Conservation (phyloP, 2,329 filamentous ascomycete species). For the Setomelanomma holmii region DNA sequence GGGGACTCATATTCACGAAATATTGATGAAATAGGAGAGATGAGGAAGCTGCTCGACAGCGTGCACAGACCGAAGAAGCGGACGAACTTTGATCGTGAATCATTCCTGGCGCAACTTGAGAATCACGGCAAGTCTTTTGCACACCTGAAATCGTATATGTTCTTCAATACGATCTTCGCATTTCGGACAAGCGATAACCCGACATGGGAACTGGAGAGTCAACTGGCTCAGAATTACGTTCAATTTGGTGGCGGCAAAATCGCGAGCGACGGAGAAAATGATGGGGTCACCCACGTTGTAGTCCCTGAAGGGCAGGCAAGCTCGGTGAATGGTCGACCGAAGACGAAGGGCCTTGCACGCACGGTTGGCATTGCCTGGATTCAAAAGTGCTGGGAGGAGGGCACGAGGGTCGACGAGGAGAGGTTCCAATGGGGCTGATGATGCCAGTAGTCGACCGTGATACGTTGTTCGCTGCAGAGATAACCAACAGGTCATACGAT, state of each 20-base stretch:
- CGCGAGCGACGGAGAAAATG: constrained; percentile 57
- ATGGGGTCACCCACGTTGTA: constrained; percentile 74
- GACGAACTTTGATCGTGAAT: constrained; percentile 20
- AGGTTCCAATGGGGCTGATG: constrained; percentile 44
- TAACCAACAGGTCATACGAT: too few relatives aligned
- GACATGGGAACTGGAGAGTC: constrained; percentile 38
- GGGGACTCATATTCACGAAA: constrained; percentile 86
- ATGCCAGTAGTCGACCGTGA: too few relatives aligned
- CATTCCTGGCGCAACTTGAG: constrained; percentile 36
- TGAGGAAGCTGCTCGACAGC: constrained; percentile 54
- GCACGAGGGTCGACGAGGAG: constrained; percentile 77
- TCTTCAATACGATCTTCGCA: constrained; percentile 31
- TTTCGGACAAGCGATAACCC: constrained; percentile 19
- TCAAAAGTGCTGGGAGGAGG: constrained; percentile 78
- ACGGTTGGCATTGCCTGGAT: constrained; percentile 77
- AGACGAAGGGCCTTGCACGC: constrained; percentile 63
- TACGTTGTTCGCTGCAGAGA: too few relatives aligned
- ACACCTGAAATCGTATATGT: constrained; percentile 41
- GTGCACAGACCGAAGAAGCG: constrained; percentile 44
- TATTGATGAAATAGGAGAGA: constrained; percentile 65
- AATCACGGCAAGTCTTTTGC: constrained; percentile 32
- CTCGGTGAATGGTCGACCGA: constrained; percentile 52
- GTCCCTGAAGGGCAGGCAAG: constrained; percentile 58
- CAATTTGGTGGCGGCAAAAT: constrained; percentile 73
- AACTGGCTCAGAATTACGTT: constrained; percentile 64